These are phyloP conservation scores for Spergularia azorica DNA, from an alignment of 179 eudicot genomes.

Conservation along the genomic window DNA sequence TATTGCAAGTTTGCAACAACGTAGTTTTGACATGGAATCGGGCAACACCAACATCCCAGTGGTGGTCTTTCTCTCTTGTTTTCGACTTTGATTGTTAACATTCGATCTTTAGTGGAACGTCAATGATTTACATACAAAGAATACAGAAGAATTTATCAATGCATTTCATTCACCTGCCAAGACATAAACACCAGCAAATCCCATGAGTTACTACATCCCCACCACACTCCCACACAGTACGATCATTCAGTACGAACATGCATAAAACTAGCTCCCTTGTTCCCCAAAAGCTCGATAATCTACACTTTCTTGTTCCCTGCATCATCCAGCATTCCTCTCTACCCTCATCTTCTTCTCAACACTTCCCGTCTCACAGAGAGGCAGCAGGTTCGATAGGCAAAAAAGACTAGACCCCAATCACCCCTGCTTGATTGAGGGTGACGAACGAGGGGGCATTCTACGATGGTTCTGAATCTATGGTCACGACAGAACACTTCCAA, in stretches of 20 bases:
- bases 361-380: background rate
- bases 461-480: conserved; percentile 13
- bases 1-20: background rate
- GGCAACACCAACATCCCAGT: too few species aligned
- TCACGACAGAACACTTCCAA: background rate
- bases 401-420: conserved; percentile 14
- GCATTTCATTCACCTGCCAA: background rate
- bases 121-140: conserved; percentile 9
- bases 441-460: background rate
- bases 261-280: conserved; percentile 4
- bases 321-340: conserved; percentile 8
- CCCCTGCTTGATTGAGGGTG: conserved; percentile 15
- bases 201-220: conserved; percentile 18
- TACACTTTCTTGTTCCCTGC: conserved; percentile 14
- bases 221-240: conserved; percentile 11
- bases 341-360: background rate
- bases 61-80: too few species aligned
- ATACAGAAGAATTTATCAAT: conserved; percentile 7
- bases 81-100: background rate
- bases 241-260: conserved; percentile 18
- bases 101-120: background rate
- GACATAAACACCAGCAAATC: conserved; percentile 29
- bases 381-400: conserved; percentile 3
- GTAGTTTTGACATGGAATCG: too few species aligned
- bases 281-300: conserved; percentile 18